Evolutionary conservation across 2,329 filamentous ascomycete genomes (phyloP).

Genomic region (Xylaria sp.): DNA sequence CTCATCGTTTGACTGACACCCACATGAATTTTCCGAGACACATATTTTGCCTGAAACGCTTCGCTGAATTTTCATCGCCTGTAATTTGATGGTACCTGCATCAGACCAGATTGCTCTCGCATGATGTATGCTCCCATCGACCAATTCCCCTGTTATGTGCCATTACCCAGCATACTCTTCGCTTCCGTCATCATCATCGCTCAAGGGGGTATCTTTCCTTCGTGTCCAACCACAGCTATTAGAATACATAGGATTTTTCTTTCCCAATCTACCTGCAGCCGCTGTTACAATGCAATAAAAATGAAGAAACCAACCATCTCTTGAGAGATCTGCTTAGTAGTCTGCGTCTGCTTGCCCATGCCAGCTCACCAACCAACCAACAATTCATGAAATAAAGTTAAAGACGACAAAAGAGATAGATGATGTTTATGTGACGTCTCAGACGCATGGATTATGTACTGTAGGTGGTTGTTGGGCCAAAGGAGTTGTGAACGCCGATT

Average conservation of each 20-base stretch:
- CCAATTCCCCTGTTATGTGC: slow-evolving; percentile 27
- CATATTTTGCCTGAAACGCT: slow-evolving; percentile 39
- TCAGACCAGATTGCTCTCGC: slow-evolving; percentile 30
- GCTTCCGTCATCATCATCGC: slow-evolving; percentile 33
- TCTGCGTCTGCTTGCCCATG: slow-evolving; percentile 29
- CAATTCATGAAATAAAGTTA: slow-evolving; percentile 28
- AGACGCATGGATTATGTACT: slow-evolving; percentile 46
- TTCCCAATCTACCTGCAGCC: slow-evolving; percentile 42
- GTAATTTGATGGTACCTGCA: slow-evolving; percentile 37
- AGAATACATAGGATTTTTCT: slow-evolving; percentile 34
- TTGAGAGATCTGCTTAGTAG: slow-evolving; percentile 27
- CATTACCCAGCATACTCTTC: slow-evolving; percentile 31
- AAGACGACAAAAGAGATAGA: slow-evolving; percentile 35
- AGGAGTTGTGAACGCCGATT: slow-evolving; percentile 39
- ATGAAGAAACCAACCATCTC: slow-evolving; percentile 27
- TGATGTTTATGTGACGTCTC: slow-evolving; percentile 39
- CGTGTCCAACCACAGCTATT: slow-evolving; percentile 34
- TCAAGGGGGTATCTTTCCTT: slow-evolving; percentile 45
- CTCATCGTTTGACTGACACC: slow-evolving; percentile 21
- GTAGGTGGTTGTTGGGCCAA: slow-evolving; percentile 35
- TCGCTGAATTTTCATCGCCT: slow-evolving; percentile 32
- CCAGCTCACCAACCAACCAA: slow-evolving; percentile 29
- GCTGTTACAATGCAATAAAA: slow-evolving; percentile 39
- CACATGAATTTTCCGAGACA: slow-evolving; percentile 26
- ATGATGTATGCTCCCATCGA: slow-evolving; percentile 24